Evolutionary conservation across 2,329 filamentous ascomycete species (phyloP).

Genomic region (Aaosphaeria pasadenensis): DNA sequence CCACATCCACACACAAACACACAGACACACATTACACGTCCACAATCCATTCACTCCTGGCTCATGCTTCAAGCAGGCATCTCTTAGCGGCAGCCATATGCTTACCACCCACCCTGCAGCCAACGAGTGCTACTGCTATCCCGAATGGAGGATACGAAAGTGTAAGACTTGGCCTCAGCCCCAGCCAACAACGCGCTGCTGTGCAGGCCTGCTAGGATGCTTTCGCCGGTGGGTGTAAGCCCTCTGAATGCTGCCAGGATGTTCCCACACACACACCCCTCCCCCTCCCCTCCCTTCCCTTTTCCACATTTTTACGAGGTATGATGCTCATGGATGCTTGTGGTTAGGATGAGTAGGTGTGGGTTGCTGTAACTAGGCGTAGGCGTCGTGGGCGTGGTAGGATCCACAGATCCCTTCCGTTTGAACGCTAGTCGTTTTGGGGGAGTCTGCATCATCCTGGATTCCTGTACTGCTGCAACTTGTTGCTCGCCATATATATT

Average conservation of each 20-base stretch:
- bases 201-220: constrained; percentile 20
- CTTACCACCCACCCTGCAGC: constrained; percentile 19
- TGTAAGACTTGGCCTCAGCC: constrained; percentile 33
- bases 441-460: constrained; percentile 11
- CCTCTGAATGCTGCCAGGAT: constrained; percentile 1
- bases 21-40: too few species aligned
- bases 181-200: constrained; percentile 24
- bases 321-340: background rate
- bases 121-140: constrained; percentile 15
- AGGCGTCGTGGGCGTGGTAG: too few species aligned
- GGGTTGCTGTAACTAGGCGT: too few species aligned
- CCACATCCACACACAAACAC: too few species aligned
- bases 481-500: constrained; percentile 28
- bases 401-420: constrained; percentile 19
- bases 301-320: too few species aligned
- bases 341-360: background rate
- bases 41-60: background rate
- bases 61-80: background rate
- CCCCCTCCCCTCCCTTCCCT: too few species aligned
- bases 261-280: background rate
- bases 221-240: constrained; percentile 28
- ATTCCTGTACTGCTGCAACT: constrained; percentile 9
- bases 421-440: constrained; percentile 11
- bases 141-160: constrained; percentile 17
- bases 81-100: constrained; percentile 12